Conservation (phyloP, 306 rosid genomes). For the Parietaria judaica region DNA sequence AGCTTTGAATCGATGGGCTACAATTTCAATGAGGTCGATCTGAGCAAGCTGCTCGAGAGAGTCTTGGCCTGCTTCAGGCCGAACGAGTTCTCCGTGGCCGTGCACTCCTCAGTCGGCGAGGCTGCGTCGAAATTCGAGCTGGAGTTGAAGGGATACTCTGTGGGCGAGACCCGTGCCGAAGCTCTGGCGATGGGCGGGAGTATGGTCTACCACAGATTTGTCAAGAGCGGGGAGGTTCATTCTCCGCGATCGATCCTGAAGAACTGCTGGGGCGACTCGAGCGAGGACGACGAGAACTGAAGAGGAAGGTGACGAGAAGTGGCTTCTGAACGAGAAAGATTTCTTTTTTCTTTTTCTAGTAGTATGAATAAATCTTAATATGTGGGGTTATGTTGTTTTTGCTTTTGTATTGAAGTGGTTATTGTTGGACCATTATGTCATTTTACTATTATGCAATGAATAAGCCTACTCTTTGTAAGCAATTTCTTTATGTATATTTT, state of each 20-base stretch:
- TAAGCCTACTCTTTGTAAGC: too few relatives aligned
- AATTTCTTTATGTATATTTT: too few relatives aligned
- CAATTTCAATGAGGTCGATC: conserved; percentile 28
- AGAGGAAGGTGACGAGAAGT: conserved; percentile 40
- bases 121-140: conserved; percentile 34
- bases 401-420: not conserved
- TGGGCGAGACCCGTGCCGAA: conserved; percentile 41
- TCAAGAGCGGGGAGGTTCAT: conserved; percentile 23
- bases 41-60: conserved; percentile 52
- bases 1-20: conserved; percentile 90
- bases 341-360: not conserved
- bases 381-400: conserved; percentile 11
- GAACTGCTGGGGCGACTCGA: conserved; percentile 60
- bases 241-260: conserved; percentile 82
- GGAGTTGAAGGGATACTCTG: conserved; percentile 42
- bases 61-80: conserved; percentile 77
- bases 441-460: not conserved
- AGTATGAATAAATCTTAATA: conserved; percentile 1
- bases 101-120: conserved; percentile 37
- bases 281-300: conserved; percentile 66
- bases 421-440: too few relatives aligned
- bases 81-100: conserved; percentile 66
- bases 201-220: conserved; percentile 40
- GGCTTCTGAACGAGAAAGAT: conserved; percentile 9
- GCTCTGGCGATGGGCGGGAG: conserved; percentile 52